phyloP scores from a whole-genome alignment of 2,329 filamentous ascomycete species.

The Cercospora brassicicola region DNA sequence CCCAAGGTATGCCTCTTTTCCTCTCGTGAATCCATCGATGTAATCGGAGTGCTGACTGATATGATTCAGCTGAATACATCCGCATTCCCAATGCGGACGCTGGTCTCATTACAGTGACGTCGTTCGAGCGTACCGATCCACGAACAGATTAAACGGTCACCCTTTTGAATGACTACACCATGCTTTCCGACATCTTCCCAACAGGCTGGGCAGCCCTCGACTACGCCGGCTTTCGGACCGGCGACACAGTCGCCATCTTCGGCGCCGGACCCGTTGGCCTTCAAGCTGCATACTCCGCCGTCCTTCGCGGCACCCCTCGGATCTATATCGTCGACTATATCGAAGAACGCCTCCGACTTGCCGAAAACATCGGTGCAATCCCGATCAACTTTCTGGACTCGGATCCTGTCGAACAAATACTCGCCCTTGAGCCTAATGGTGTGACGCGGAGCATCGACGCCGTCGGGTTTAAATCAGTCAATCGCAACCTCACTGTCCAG shows the following conservation, averaged over 20 bases:
- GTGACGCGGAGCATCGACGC: constrained; percentile 64
- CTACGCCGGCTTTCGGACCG: not conserved
- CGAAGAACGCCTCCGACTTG: not conserved
- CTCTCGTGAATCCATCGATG: not conserved
- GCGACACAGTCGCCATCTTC: constrained; percentile 6
- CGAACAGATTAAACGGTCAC: not conserved
- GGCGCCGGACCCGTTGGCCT: constrained; percentile 59
- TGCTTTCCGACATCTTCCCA: constrained; percentile 6
- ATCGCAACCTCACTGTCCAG: not conserved
- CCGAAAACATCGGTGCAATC: constrained; percentile 57
- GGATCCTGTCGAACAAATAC: constrained; percentile 61
- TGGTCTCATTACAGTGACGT: not conserved
- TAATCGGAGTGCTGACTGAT: not conserved
- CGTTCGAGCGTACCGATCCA: not conserved
- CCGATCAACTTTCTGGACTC: constrained; percentile 61
- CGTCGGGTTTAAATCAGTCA: constrained; percentile 58
- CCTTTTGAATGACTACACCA: not conserved
- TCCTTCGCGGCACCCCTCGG: constrained; percentile 41
- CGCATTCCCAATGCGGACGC: not conserved
- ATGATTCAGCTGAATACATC: not conserved
- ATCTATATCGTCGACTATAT: not conserved
- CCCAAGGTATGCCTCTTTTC: not conserved
- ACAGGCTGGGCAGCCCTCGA: constrained; percentile 10
- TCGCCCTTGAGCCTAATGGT: constrained; percentile 58
- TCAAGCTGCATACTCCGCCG: constrained; percentile 64